A percentile compares a stretch with the other conserved stretches of the same genome.
phyloP scores from a whole-genome alignment of 805 yeast species.

The Hanseniaspora meyeri region DNA sequence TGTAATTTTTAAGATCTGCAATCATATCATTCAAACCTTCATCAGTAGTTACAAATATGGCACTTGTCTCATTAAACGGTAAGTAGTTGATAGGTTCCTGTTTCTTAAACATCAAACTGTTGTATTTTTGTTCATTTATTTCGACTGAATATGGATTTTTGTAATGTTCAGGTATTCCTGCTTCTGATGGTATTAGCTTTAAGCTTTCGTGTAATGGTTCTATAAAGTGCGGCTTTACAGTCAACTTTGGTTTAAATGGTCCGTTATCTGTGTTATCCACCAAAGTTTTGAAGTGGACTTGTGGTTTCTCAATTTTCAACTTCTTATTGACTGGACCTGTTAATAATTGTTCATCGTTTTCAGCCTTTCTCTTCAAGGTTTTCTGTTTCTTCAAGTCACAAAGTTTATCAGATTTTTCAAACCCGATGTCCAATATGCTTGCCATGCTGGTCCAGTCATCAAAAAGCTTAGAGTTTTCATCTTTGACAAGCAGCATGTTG shows the following conservation, averaged over 20 bases:
- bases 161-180: constrained; percentile 45
- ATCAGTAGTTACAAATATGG: constrained; percentile 59
- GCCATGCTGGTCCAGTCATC: constrained; percentile 52
- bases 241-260: constrained; percentile 70
- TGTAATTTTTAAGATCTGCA: constrained; percentile 35
- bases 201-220: constrained; percentile 43
- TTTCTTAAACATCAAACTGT: constrained; percentile 39
- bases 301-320: constrained; percentile 46
- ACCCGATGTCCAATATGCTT: constrained; percentile 50
- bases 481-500: constrained; percentile 22
- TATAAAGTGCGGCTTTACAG: constrained; percentile 59
- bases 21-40: constrained; percentile 45
- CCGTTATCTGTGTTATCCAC: constrained; percentile 55
- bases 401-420: constrained; percentile 66
- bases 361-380: constrained; percentile 18
- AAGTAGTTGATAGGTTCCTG: constrained; percentile 39
- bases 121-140: constrained; percentile 58
- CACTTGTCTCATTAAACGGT: constrained; percentile 54
- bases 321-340: constrained; percentile 14
- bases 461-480: constrained; percentile 32
- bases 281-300: constrained; percentile 40
- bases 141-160: constrained; percentile 73
- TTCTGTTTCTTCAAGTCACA: constrained; percentile 35
- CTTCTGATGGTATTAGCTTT: constrained; percentile 28
- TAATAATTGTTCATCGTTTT: constrained; percentile 5